Evolutionary conservation across 352 stramenopile genomes (phyloP), one percentile per base, ranked within the genome.

Genomic region (Globisporangium alternatum): DNA sequence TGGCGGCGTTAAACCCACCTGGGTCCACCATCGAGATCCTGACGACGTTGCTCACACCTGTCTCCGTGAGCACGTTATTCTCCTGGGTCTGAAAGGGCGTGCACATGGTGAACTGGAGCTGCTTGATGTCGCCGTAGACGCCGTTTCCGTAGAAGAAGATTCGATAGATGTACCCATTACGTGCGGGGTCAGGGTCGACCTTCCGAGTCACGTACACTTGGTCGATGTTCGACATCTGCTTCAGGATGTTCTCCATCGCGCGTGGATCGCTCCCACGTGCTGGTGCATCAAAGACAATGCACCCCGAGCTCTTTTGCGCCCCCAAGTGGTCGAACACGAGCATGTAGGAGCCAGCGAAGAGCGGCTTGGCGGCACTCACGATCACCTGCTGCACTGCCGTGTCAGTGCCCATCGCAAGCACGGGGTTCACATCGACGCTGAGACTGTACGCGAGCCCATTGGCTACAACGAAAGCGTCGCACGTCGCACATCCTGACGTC

Each of bases 101-200:
- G 31, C 81, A 92, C 22, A 45, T 52, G 5, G 48, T 64, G 33
- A 65, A 15, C 60, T 70, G 41, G 19, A 87, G 60, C n/a, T 21
- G 41, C 0, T 53, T 48, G 8, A 79, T 39, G 21, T 76, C 62
- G 0, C 76, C 71, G 6, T 76, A 75, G 8, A 92, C 84, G 1
- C 79, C 79, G 30, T 93, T 92, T 3, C 84, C 86, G 41, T 89
- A 82, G 44, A 95, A 95, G 60, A 91, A 92, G 19, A 95, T 71
- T 0, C 43, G 62, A 45, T 93, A 95, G 5, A 92, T 62, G 57
- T 83, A 91, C 0, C 86, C 86, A 39, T 87, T 91, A 2, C 58
- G 56, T 10, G 76, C 76, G 0, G 66, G 60, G 1, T 60, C 54
- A 0, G 72, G 5, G 30, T 92, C 71, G 4, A 69, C 12, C 0